These are phyloP conservation scores for Saccharomyces pastorianus DNA, from an alignment of 1,139 yeast species.

Conservation along the genomic window DNA sequence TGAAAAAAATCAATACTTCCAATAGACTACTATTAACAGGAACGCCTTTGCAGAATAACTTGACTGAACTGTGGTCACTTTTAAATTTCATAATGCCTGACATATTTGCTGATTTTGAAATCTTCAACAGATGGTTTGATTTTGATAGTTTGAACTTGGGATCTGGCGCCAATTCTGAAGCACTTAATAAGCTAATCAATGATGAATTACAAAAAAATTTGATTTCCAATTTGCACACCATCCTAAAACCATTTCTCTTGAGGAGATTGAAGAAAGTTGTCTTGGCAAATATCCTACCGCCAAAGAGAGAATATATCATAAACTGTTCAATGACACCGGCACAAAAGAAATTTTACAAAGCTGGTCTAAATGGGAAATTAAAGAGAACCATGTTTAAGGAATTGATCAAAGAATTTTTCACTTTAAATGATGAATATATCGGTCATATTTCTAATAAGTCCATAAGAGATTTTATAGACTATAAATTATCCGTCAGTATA, in stretches of 20 bases:
- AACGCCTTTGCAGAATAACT: constrained; percentile 85
- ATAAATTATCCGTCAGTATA: constrained; percentile 20
- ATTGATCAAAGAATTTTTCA: constrained; percentile 39
- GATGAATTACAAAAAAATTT: constrained; percentile 56
- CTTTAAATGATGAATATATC: constrained; percentile 33
- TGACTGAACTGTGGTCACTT: constrained; percentile 83
- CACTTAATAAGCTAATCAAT: constrained; percentile 40
- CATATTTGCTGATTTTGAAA: constrained; percentile 78
- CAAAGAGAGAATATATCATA: constrained; percentile 79
- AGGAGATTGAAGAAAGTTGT: constrained; percentile 76
- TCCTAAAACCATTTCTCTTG: constrained; percentile 76
- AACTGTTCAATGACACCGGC: constrained; percentile 58
- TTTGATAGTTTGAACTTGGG: constrained; percentile 42
- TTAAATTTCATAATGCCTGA: constrained; percentile 86
- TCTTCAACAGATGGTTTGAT: constrained; percentile 92
- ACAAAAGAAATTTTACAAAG: constrained; percentile 59
- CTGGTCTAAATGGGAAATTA: constrained; percentile 44
- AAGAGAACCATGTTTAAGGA: constrained; percentile 38
- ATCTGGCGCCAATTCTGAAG: constrained; percentile 36
- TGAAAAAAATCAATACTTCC: constrained; percentile 56
- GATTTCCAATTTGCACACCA: constrained; percentile 73
- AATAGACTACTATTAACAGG: constrained; percentile 84
- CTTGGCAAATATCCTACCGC: constrained; percentile 53
- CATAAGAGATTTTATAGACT: constrained; percentile 38
- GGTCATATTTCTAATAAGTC: constrained; percentile 29